Evolutionary conservation across 1,284 basidiomycete genomes (phyloP).

Genomic region (Moesziomyces antarcticus): DNA sequence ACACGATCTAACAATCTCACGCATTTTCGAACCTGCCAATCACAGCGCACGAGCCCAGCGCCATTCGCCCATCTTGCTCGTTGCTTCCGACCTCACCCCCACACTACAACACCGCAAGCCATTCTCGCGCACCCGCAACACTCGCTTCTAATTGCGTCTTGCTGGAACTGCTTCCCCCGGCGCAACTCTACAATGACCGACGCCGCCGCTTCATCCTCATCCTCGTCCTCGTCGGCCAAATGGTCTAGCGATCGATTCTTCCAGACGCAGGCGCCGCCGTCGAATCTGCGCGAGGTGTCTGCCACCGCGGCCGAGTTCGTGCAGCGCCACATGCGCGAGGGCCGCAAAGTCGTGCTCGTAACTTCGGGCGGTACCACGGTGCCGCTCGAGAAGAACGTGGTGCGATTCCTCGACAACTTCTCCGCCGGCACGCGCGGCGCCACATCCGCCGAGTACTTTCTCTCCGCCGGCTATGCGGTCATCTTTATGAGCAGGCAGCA

Average conservation of each 20-base stretch:
- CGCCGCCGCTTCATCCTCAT: conserved; percentile 23
- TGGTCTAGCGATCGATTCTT: conserved; percentile 58
- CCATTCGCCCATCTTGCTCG: not conserved
- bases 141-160: too few species aligned
- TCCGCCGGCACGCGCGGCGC: conserved; percentile 97
- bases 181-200: conserved; percentile 22
- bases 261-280: conserved; percentile 50
- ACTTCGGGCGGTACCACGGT: conserved; percentile 72
- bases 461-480: conserved; percentile 90
- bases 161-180: too few species aligned
- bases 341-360: conserved; percentile 86
- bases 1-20: too few species aligned
- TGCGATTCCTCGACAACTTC: conserved; percentile 98
- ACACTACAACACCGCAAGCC: too few species aligned
- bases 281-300: conserved; percentile 37
- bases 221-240: conserved; percentile 25
- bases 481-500: conserved; percentile 98
- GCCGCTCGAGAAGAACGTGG: conserved; percentile 69
- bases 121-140: too few species aligned
- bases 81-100: too few species aligned
- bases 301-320: conserved; percentile 73
- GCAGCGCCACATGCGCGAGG: conserved; percentile 74
- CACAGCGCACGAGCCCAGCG: conserved; percentile 26
- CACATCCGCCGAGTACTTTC: conserved; percentile 96
- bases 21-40: too few species aligned